phyloP scores from a whole-genome alignment of 108 stramenopile species.

The Schizochytrium sp. region DNA sequence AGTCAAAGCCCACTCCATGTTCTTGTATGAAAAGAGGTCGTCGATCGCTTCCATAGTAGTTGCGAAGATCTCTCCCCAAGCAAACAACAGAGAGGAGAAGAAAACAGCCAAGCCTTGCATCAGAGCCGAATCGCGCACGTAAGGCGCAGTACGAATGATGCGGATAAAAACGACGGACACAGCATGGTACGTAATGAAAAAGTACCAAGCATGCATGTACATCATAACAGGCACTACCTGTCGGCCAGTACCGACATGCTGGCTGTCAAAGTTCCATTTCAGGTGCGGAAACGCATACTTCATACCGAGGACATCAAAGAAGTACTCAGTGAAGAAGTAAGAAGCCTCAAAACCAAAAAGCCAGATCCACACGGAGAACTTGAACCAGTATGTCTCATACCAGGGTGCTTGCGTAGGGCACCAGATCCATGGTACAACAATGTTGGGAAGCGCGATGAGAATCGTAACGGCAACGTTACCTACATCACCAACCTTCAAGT shows the following conservation, averaged over 20 bases:
- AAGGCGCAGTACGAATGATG: slow-evolving; percentile 25
- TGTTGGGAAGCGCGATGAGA: slow-evolving; percentile 14
- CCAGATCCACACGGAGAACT: slow-evolving; percentile 50
- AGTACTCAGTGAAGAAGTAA: slow-evolving; percentile 60
- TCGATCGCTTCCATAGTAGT: slow-evolving; percentile 57
- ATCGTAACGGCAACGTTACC: neutral
- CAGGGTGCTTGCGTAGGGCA: slow-evolving; percentile 29
- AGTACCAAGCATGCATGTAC: slow-evolving; percentile 59
- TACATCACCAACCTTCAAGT: slow-evolving; percentile 32
- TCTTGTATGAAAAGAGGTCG: slow-evolving; percentile 14
- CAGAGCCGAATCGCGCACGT: neutral
- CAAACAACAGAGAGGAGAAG: neutral
- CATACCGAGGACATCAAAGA: slow-evolving; percentile 53
- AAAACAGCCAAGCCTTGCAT: neutral
- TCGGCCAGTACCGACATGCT: neutral
- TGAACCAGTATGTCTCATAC: slow-evolving; percentile 55
- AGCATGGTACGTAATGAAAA: slow-evolving; percentile 56
- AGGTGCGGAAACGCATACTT: slow-evolving; percentile 35
- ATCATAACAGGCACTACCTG: slow-evolving; percentile 59
- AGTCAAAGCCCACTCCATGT: slow-evolving; percentile 47
- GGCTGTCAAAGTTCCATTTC: slow-evolving; percentile 21
- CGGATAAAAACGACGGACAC: slow-evolving; percentile 34
- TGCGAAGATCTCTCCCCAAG: slow-evolving; percentile 47
- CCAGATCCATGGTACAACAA: slow-evolving; percentile 4
- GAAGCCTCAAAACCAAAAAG: slow-evolving; percentile 31